Evolutionary conservation across 2,329 filamentous ascomycete genomes (phyloP), one percentile per base, ranked within the genome.

Genomic region (Samsoniella hepiali): DNA sequence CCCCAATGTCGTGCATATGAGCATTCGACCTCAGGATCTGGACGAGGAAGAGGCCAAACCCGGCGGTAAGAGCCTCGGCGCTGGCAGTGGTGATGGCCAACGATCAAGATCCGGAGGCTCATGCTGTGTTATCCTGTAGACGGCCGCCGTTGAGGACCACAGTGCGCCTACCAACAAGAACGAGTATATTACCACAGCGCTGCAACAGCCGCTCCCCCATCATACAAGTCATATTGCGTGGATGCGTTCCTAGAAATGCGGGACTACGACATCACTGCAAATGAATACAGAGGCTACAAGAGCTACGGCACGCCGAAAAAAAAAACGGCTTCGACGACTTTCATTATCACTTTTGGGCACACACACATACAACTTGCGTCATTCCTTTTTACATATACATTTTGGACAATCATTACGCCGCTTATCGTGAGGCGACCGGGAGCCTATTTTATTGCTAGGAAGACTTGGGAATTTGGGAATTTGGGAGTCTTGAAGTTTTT

Each of bases 1-100:
- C 11, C 86, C 91, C 8, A 96, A 96, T 68, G 91, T 96, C 34
- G 88, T 97, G n/a, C 93, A 97, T 76, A 96, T 97, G 92, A 94
- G 91, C 6, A 88, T 97, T 69, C 90, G 91, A 69, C 93, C 93
- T 3, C 89, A 93, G 72, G 91, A 96, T 72, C 84, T 94, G 65
- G 89, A 96, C 67, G 92, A 95, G 71, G 88, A 91, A 70, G 89
- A 91, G 68, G 87, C 89, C 63, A 89, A 88, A 72, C 84, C 85
- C 40, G 82, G 84, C 64, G 90, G 89, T 74, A 80, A 78, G 70
- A 74, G 72, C 67, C 71, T 76, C 45, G 72, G 77, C 47, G 74
- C 77, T n/a, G 74, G 78, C 9, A 72, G 77, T 47, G 75, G 76
- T 8, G 75, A 79, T 31, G 75, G 79, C 45, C 74, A 71, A 64